These are phyloP conservation scores for Isatis tinctoria DNA, from an alignment of 345 rosid species.

Conservation along the genomic window DNA sequence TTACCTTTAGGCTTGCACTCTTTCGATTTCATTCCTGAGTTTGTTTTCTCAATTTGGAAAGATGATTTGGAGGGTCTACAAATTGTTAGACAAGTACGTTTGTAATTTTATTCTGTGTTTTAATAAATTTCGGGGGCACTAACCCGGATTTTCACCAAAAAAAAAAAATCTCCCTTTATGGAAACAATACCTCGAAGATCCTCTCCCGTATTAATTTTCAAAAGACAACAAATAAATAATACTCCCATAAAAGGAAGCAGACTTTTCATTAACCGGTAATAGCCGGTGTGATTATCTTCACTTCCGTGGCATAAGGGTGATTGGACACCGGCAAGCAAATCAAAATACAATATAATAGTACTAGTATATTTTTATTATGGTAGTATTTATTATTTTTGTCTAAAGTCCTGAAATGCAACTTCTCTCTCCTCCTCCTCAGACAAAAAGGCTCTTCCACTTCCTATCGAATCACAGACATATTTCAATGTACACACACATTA, in stretches of 20 bases:
- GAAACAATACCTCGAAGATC: slow-evolving; percentile 26
- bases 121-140: no score
- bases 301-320: neutral
- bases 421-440: slow-evolving; percentile 12
- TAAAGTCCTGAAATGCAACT: neutral
- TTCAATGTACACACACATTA: neutral
- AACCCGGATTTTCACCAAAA: no score
- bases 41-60: no score
- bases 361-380: neutral
- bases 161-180: slow-evolving; percentile 13
- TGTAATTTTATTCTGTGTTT: no score
- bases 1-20: no score
- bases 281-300: slow-evolving; percentile 2
- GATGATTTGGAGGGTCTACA: no score
- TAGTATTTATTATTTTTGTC: neutral
- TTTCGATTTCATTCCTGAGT: no score
- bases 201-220: slow-evolving; percentile 20
- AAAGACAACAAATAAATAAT: slow-evolving; percentile 19
- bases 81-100: no score
- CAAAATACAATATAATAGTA: neutral
- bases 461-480: slow-evolving; percentile 20
- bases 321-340: slow-evolving; percentile 24
- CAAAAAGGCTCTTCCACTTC: slow-evolving; percentile 29
- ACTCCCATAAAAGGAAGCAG: slow-evolving; percentile 5
- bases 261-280: slow-evolving; percentile 22